These are phyloP conservation scores for Talaromyces marneffei DNA, from an alignment of 2,329 filamentous ascomycete species.

Conservation along the genomic window DNA sequence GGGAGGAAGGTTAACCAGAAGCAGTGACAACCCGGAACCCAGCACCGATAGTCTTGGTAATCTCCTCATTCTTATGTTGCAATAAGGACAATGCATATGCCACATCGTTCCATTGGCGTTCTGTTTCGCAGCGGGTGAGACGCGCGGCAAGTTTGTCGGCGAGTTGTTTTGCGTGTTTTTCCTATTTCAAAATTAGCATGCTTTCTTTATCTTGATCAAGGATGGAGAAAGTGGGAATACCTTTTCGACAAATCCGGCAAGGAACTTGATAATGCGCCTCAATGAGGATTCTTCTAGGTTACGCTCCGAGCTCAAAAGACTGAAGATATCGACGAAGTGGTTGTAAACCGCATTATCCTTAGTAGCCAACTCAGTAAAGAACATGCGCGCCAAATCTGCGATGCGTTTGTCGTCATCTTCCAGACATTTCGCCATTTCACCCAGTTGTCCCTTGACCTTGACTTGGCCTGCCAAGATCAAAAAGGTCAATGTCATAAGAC, in stretches of 20 bases:
- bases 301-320: constrained; percentile 75
- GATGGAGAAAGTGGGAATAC: constrained; percentile 45
- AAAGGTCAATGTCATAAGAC: constrained; percentile 97
- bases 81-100: constrained; percentile 83
- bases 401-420: constrained; percentile 95
- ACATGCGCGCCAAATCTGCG: constrained; percentile 91
- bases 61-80: constrained; percentile 60
- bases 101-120: constrained; percentile 96
- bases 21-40: constrained; percentile 59
- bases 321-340: constrained; percentile 99
- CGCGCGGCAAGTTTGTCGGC: constrained; percentile 87
- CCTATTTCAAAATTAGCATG: too few species aligned
- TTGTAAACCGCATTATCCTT: constrained; percentile 99
- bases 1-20: constrained; percentile 42
- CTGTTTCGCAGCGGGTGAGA: constrained; percentile 77
- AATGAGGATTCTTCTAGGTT: constrained; percentile 79
- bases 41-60: constrained; percentile 37
- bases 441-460: constrained; percentile 97
- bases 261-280: constrained; percentile 79
- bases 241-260: constrained; percentile 96
- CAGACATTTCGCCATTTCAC: constrained; percentile 98
- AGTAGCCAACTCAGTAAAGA: constrained; percentile 94
- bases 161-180: constrained; percentile 94
- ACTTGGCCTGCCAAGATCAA: constrained; percentile 94
- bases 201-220: too few species aligned